Percentiles rank a stretch among this genome's conserved stretches.
Evolutionary conservation across 495 filamentous ascomycete species (phyloP).

Genomic region (Xylaria flabelliformis): DNA sequence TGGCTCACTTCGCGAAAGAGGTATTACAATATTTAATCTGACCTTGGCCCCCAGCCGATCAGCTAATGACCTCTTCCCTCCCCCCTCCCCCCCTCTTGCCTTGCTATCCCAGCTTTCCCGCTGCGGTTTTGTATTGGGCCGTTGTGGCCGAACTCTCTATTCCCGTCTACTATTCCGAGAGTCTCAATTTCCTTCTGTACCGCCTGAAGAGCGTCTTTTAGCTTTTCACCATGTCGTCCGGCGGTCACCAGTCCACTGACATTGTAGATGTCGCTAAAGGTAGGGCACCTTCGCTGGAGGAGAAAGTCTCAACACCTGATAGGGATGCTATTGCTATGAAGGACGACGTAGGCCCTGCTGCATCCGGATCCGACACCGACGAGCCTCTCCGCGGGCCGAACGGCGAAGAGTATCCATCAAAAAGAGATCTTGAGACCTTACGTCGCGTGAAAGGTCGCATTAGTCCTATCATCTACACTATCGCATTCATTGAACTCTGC

Average conservation of each 20-base stretch:
- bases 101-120: not conserved
- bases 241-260: not conserved
- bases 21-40: conserved; percentile 14
- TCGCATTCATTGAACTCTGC: conserved; percentile 77
- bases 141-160: not conserved
- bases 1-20: not conserved
- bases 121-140: not conserved
- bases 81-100: not conserved
- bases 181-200: not conserved
- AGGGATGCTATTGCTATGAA: not conserved
- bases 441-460: conserved; percentile 70
- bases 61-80: not conserved
- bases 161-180: not conserved
- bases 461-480: conserved; percentile 68
- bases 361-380: conserved; percentile 32
- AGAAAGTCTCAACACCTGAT: conserved; percentile 12
- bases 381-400: conserved; percentile 36
- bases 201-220: not conserved
- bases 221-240: conserved; percentile 14
- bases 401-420: conserved; percentile 57
- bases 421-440: conserved; percentile 65
- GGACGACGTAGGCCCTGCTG: conserved; percentile 22
- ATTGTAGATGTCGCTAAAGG: not conserved
- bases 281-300: not conserved
- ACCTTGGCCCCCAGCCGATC: not conserved